Evolutionary conservation across 345 rosid species (phyloP).

Genomic region (Garcia nutans): DNA sequence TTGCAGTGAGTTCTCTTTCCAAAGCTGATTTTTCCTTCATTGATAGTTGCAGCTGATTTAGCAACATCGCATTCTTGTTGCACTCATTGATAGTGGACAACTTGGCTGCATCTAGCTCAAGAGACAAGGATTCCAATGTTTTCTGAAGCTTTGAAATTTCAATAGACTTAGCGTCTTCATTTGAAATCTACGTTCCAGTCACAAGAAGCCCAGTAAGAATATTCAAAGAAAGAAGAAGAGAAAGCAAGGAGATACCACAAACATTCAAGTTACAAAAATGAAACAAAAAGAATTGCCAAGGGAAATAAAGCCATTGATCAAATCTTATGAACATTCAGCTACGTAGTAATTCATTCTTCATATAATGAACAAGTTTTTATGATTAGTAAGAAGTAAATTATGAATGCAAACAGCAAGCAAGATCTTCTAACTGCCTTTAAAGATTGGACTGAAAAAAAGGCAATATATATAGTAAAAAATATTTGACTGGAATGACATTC

Average conservation of each 20-base stretch:
- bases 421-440: too few species aligned
- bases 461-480: too few species aligned
- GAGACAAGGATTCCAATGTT: conserved; percentile 65
- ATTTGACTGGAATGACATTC: background rate
- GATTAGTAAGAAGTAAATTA: background rate
- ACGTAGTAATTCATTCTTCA: background rate
- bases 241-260: background rate
- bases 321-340: background rate
- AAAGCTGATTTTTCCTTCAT: conserved; percentile 70
- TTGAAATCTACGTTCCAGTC: conserved; percentile 60
- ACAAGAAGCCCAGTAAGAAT: conserved; percentile 1
- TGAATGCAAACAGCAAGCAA: background rate
- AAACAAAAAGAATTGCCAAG: background rate
- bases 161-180: conserved; percentile 66
- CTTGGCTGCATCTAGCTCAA: conserved; percentile 92
- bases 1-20: conserved; percentile 61
- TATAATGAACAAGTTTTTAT: background rate
- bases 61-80: conserved; percentile 81
- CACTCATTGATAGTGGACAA: conserved; percentile 81
- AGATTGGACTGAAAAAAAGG: too few species aligned
- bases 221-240: background rate
- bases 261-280: background rate
- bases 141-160: conserved; percentile 79
- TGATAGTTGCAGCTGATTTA: conserved; percentile 73
- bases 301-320: conserved; percentile 1